phyloP scores from a whole-genome alignment of 1,284 basidiomycete species.

The Rhodotorula mucilaginosa region DNA sequence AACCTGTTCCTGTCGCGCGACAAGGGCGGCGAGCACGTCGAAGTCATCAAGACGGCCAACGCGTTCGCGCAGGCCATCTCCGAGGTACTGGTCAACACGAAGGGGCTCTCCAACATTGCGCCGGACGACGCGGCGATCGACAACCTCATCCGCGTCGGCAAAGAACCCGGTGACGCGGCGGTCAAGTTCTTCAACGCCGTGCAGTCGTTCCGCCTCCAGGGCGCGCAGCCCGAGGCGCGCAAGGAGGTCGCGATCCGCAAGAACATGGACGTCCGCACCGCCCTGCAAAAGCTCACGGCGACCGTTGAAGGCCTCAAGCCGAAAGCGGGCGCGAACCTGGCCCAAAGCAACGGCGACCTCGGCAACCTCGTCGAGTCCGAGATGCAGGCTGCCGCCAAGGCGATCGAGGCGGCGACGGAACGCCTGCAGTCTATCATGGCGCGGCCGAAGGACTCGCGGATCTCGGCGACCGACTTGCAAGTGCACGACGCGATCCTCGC shows the following conservation, averaged over 20 bases:
- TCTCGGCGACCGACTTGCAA: conserved; percentile 85
- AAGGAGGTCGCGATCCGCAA: conserved; percentile 86
- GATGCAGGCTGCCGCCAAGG: conserved; percentile 88
- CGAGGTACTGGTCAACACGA: conserved; percentile 88
- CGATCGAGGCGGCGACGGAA: conserved; percentile 89
- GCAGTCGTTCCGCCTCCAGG: conserved; percentile 82
- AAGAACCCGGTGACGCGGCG: conserved; percentile 78
- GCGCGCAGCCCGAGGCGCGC: conserved; percentile 60
- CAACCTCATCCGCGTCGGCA: conserved; percentile 82
- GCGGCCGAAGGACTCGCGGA: conserved; percentile 79
- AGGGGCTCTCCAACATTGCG: conserved; percentile 90
- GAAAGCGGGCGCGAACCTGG: conserved; percentile 66
- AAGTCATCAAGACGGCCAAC: conserved; percentile 97
- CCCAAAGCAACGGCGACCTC: conserved; percentile 84
- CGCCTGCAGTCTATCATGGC: conserved; percentile 86
- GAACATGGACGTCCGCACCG: conserved; percentile 76
- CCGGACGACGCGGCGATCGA: conserved; percentile 88
- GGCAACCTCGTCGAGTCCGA: conserved; percentile 95
- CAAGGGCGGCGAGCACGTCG: conserved; percentile 87
- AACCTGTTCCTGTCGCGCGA: conserved; percentile 87
- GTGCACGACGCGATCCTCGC: conserved; percentile 97
- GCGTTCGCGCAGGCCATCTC: conserved; percentile 89
- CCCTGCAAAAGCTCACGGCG: conserved; percentile 81
- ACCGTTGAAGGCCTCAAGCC: conserved; percentile 82
- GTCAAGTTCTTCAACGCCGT: conserved; percentile 91